Evolutionary conservation across 2,329 filamentous ascomycete genomes (phyloP), one percentile per base, ranked within the genome.

Genomic region (Ophiostoma triangulosporum): DNA sequence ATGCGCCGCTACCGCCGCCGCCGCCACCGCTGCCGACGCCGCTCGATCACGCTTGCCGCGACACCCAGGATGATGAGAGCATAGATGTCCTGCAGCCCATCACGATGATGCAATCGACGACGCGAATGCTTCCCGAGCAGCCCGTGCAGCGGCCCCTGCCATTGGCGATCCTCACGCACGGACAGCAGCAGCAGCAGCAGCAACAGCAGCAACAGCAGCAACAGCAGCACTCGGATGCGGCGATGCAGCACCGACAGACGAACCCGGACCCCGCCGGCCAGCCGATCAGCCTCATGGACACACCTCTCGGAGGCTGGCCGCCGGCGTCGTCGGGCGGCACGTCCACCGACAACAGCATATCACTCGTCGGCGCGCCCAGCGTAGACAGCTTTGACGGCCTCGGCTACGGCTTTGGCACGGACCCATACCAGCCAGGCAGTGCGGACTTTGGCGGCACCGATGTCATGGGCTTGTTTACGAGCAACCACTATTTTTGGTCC

Each of bases 391-490:
- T 35, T 6, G 43, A 46, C n/a, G 38, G 38, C 22, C 24, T 49
- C 0, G 32, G 33, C 35, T 33, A 22, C 33, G 48, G 43, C 3
- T 46, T 46, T 17, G 43, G 26, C 5, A 17, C 43, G 9, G n/a
- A 46, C 7, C 26, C 43, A 15, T 46, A 46, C 26, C 43, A 46
- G 26, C 43, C 43, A 15, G 43, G 43, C 26, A 29, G 20, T 15
- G 27, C 46, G 15, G 55, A 57, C 12, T 22, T 59, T 2, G 20
- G 20, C 17, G 57, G 57, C n/a, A 59, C 57, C 2, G 56, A 59
- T n/a, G 54, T 59, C 31, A 56, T 59, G 57, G 51, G 54, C 3
- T 48, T 59, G 1, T 59, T 59, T 35, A 56, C 43, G 5, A 51
- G 48, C 48, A 48, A 48, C 31, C 33, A 45, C 43, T 59, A 54